Base-by-base conservation (phyloP, 805 yeast species). In the Ogataea methanolica region DNA sequence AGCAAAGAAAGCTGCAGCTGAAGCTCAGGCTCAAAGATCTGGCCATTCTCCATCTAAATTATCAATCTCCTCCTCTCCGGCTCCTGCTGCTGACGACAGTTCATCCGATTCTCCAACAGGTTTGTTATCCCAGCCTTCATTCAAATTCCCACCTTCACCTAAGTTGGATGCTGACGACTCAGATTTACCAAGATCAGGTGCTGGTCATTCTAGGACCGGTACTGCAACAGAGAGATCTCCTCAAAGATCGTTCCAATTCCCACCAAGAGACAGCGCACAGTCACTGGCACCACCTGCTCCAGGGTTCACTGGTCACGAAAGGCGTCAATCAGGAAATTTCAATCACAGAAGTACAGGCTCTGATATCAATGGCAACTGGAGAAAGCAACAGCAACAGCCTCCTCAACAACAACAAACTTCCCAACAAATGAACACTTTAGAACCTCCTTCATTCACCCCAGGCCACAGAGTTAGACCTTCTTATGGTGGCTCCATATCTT, bases 1-100 rank as follows among this genome's bases (percentile, higher is more conserved):
- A 68, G 98, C 98, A 12, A 90, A 88, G 59, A 84, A 84, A 56
- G 97, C 97, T 6, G 99, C 99, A n/a, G 97, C 97, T 5, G 83
- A 83, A 55, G 91, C 83, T 36, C 89, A 84, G 61, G 83, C 85
- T 2, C 94, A 88, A 63, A 77, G 90, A 65, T 53, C 63, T 9
- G 55, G 59, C 14, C 56, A 57, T 33, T 67, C 72, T 11, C 71
- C 72, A 29, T 59, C 69, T 9, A 63, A 62, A 41, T 33, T 57
- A 23, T 50, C 62, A 2, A 35, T 54, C 2, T 47, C 60, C 2
- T 47, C 60, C 8, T 39, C 54, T 5, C 45, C 53, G 3, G 43
- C 44, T n/a, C 22, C 48, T 33, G 53, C 31, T 26, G 9, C 12
- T 26, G 31, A 26, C 31, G 9, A 42, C 34, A 16, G 50, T 8